These are phyloP conservation scores for Acacia confusa DNA, from an alignment of 306 rosid genomes.

Conservation along the genomic window DNA sequence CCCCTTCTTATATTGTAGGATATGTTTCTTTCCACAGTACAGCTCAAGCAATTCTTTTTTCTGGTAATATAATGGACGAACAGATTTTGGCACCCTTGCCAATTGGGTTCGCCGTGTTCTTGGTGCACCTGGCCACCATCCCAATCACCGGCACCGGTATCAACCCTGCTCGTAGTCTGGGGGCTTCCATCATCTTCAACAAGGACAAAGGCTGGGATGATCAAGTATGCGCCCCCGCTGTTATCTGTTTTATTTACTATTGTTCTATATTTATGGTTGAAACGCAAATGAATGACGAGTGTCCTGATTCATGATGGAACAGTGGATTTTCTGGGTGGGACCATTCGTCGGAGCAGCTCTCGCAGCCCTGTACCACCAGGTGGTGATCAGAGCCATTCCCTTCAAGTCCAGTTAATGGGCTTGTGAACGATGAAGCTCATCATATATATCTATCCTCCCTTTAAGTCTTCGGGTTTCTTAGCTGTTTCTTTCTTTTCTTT, in stretches of 20 bases:
- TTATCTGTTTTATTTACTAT: too few species aligned
- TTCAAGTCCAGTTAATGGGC: slow-evolving; percentile 34
- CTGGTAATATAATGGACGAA: not conserved
- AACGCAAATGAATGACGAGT: not conserved
- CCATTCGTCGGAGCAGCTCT: slow-evolving; percentile 53
- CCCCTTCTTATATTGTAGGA: not conserved
- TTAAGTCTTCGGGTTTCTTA: slow-evolving; percentile 12
- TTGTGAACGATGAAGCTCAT: not conserved
- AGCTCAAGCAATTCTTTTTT: too few species aligned
- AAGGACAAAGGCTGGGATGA: slow-evolving; percentile 49
- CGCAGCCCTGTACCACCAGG: slow-evolving; percentile 52
- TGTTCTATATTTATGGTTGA: not conserved
- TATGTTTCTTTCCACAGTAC: too few species aligned
- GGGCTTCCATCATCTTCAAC: slow-evolving; percentile 49
- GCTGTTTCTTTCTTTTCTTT: not conserved
- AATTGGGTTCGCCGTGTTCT: slow-evolving; percentile 71
- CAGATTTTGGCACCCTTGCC: slow-evolving; percentile 94
- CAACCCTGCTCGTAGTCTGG: slow-evolving; percentile 50
- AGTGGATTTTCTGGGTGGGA: slow-evolving; percentile 61
- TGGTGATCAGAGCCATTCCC: slow-evolving; percentile 56
- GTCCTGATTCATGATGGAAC: not conserved
- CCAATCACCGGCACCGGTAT: slow-evolving; percentile 53
- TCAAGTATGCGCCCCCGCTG: slow-evolving; percentile 33
- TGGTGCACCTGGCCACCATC: slow-evolving; percentile 58
- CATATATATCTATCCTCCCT: not conserved